Evolutionary conservation across 139 green algal species (phyloP).

Genomic region (Edaphochlamys debaryana): DNA sequence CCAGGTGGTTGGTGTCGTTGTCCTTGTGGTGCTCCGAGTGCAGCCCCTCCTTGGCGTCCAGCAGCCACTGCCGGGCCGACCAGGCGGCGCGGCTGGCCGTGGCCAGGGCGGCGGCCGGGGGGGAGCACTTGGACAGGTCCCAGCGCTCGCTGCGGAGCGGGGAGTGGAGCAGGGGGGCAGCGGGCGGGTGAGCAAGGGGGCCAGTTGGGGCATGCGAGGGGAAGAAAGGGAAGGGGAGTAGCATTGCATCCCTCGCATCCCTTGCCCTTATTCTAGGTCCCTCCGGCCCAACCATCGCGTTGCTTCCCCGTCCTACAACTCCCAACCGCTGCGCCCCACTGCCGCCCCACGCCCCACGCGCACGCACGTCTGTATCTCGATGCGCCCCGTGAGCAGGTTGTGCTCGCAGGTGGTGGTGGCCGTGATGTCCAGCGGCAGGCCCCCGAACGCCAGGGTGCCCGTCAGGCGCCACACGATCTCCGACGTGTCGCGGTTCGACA

Average conservation of each 20-base stretch:
- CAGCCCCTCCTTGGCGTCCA: not conserved
- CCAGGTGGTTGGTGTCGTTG: not conserved
- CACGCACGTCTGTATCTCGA: constrained; percentile 19
- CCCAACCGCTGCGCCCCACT: too few species aligned
- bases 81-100: constrained; percentile 46
- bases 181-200: too few species aligned
- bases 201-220: too few species aligned
- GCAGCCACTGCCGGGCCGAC: constrained; percentile 49
- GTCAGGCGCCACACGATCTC: constrained; percentile 63
- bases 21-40: constrained; percentile 2
- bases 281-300: too few species aligned
- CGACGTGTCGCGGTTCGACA: constrained; percentile 65
- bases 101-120: constrained; percentile 47
- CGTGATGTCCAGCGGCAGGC: constrained; percentile 7
- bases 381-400: constrained; percentile 80
- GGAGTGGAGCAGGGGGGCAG: too few species aligned
- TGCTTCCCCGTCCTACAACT: too few species aligned
- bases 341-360: too few species aligned
- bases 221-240: too few species aligned
- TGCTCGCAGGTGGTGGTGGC: constrained; percentile 56
- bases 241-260: too few species aligned
- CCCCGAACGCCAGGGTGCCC: constrained; percentile 49
- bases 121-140: constrained; percentile 55
- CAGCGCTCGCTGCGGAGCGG: constrained; percentile 60
- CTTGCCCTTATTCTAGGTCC: too few species aligned